Conservation (phyloP, 2,329 filamentous ascomycete genomes). For the Aureobasidium sp. region DNA sequence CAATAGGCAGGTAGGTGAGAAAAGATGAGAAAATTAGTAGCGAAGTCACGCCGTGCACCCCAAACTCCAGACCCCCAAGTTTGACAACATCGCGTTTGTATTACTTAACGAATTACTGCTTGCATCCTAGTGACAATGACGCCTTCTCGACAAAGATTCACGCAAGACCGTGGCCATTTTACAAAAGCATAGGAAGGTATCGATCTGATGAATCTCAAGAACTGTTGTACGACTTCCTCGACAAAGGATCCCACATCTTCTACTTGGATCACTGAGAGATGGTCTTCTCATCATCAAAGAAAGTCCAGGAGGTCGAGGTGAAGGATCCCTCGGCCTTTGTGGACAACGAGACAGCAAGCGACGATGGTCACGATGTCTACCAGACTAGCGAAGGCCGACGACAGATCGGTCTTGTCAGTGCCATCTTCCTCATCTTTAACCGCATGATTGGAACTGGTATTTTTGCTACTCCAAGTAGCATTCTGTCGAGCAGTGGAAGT, state of each 20-base stretch:
- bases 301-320: background rate
- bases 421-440: conserved; percentile 54
- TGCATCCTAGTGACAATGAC: conserved; percentile 9
- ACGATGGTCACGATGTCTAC: conserved; percentile 11
- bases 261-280: background rate
- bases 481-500: conserved; percentile 49
- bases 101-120: conserved; percentile 10
- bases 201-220: background rate
- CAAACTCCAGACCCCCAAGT: conserved; percentile 1
- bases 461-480: conserved; percentile 53
- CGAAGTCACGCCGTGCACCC: conserved; percentile 2
- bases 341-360: background rate
- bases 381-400: conserved; percentile 6
- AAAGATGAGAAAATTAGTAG: background rate
- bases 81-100: background rate
- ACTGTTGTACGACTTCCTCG: background rate
- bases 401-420: conserved; percentile 47
- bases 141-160: conserved; percentile 4
- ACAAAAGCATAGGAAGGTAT: conserved; percentile 1
- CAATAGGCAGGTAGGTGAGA: background rate
- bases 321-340: conserved; percentile 7
- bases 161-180: background rate
- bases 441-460: conserved; percentile 60
- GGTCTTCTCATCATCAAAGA: conserved; percentile 4
- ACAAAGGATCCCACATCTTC: background rate